Evolutionary conservation across 805 yeast species (phyloP), one percentile per base, ranked within the genome.

Genomic region (Ascoidea rubescens): DNA sequence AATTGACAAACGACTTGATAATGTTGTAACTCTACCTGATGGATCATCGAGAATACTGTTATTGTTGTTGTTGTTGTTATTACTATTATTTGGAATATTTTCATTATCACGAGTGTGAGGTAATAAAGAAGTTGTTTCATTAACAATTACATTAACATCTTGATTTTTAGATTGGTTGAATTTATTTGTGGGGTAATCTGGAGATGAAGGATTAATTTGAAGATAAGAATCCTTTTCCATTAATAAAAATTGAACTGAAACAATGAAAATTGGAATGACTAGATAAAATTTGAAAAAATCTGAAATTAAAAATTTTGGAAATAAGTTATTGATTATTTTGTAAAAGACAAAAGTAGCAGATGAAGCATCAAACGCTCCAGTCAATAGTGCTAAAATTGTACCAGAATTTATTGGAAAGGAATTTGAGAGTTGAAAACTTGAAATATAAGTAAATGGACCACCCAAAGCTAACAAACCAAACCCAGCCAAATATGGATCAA

Each of bases 321-420:
- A 31, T 5, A 8, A 21, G 5, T 16, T n/a, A 31, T 85, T 88
- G 12, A 78, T 60, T n/a, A 87, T 55, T 57, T 95, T 70, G 69
- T 89, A 91, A 8, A 77, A 59, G 59, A 88, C 71, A 62, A 90
- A 90, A 48, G 91, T 74, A 0, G 96, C 96, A n/a, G 95, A 80
- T 1, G 96, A 86, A 0, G 96, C 75, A 65, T 91, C 97, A 62
- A 90, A 89, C 0, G 96, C 89, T 10, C 97, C 97, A 0, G 96
- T 87, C 49, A 90, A 68, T 17, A 87, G 67, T 0, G 96, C 96
- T 57, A 89, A 67, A 32, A 89, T 73, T 47, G 85, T 74, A 0
- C 96, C 96, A 5, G 95, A 84, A 59, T 77, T 78, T 48, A 77
- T 77, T 2, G 96, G 96, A 67, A 89, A 87, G 31, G 87, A 75